These are phyloP conservation scores for Sapria himalayana DNA, from an alignment of 345 rosid species.

Conservation along the genomic window DNA sequence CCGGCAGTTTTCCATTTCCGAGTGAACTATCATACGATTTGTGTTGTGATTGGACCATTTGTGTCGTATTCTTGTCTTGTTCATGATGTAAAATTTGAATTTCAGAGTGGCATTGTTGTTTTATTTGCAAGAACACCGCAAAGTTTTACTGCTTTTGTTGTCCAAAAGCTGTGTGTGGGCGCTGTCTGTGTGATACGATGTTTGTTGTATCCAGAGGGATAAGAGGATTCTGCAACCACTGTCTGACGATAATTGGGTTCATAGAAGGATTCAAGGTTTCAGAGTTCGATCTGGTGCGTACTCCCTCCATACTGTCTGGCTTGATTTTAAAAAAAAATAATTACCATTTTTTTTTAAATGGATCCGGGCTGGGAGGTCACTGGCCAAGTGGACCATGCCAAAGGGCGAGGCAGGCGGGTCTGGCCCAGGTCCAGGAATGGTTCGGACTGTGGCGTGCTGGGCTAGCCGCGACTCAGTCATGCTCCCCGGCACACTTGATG, in stretches of 20 bases:
- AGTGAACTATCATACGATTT: background rate
- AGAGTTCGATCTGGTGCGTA: slow-evolving; percentile 17
- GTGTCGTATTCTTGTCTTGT: background rate
- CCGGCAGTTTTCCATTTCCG: too few species aligned
- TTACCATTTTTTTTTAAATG: too few species aligned
- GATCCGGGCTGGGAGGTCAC: too few species aligned
- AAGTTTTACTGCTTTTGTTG: slow-evolving; percentile 32
- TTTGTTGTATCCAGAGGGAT: slow-evolving; percentile 13
- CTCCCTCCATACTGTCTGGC: too few species aligned
- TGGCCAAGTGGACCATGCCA: too few species aligned
- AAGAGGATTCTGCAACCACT: slow-evolving; percentile 21
- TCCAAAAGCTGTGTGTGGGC: slow-evolving; percentile 25
- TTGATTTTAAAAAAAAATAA: too few species aligned
- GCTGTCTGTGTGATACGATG: slow-evolving; percentile 14
- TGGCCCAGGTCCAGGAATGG: too few species aligned
- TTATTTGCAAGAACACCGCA: slow-evolving; percentile 17
- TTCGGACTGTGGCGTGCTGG: too few species aligned
- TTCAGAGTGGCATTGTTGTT: slow-evolving; percentile 35
- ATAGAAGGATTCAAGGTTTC: slow-evolving; percentile 22
- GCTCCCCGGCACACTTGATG: too few species aligned
- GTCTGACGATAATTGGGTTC: slow-evolving; percentile 18
- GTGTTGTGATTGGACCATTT: background rate
- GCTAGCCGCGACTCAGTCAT: too few species aligned
- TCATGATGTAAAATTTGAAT: slow-evolving; percentile 4
- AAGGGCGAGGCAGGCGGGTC: too few species aligned